Percentiles rank a stretch among this genome's conserved stretches.
These are phyloP conservation scores for Lichina pygmaea DNA, from an alignment of 495 filamentous ascomycete genomes.

Conservation along the genomic window DNA sequence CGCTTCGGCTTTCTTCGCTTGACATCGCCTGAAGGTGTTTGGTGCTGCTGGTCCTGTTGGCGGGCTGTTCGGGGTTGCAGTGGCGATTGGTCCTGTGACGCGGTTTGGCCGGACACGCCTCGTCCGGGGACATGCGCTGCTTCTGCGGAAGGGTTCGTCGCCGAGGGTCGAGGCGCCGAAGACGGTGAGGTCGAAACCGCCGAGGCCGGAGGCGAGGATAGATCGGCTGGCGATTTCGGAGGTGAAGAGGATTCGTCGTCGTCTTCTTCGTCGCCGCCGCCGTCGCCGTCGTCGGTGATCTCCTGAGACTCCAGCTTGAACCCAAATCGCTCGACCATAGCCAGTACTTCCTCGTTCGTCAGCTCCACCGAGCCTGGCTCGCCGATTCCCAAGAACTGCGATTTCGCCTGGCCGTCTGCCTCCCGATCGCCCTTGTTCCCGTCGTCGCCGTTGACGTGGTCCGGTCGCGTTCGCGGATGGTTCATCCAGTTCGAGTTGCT, in stretches of 20 bases:
- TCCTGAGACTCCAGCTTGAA: slow-evolving; percentile 30
- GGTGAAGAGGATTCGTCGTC: too few relatives aligned
- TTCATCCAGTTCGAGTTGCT: slow-evolving; percentile 14
- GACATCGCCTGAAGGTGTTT: background rate
- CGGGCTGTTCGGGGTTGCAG: too few relatives aligned
- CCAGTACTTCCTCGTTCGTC: slow-evolving; percentile 62
- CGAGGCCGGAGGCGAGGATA: too few relatives aligned
- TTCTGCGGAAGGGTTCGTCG: too few relatives aligned
- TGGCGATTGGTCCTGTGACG: too few relatives aligned
- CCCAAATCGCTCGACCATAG: slow-evolving; percentile 44
- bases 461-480: slow-evolving; percentile 13
- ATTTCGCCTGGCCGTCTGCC: background rate
- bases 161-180: too few relatives aligned
- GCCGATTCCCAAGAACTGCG: slow-evolving; percentile 24
- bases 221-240: too few relatives aligned
- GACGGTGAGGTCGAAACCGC: too few relatives aligned
- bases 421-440: background rate
- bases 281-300: slow-evolving; percentile 4
- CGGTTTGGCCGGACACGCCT: too few relatives aligned
- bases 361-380: slow-evolving; percentile 71
- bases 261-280: background rate
- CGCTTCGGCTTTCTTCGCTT: slow-evolving; percentile 12
- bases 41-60: background rate
- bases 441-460: slow-evolving; percentile 1
- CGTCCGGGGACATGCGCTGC: too few relatives aligned